Conservation (phyloP, 2,329 filamentous ascomycete species). For the Phaeophleospora eucalypticola region DNA sequence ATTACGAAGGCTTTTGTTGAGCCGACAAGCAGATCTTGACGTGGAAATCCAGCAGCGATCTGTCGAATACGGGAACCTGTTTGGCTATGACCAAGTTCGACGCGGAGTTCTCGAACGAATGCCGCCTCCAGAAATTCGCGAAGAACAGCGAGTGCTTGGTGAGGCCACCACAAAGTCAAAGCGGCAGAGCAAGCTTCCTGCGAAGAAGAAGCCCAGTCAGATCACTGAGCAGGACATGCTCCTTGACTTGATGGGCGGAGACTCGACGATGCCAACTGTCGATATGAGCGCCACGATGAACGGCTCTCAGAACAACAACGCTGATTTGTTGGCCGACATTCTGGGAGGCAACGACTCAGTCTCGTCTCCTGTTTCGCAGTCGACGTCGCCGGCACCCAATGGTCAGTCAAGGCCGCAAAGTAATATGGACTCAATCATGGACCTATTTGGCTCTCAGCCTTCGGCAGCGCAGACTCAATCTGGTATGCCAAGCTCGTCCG, state of each 20-base stretch:
- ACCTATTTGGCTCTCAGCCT: slow-evolving; percentile 62
- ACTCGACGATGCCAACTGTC: slow-evolving; percentile 48
- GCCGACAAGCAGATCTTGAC: slow-evolving; percentile 80
- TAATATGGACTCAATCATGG: slow-evolving; percentile 70
- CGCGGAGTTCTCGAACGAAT: slow-evolving; percentile 93
- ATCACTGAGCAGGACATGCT: slow-evolving; percentile 88
- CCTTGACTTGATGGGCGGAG: slow-evolving; percentile 83
- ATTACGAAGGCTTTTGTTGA: slow-evolving; percentile 70
- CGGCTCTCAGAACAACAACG: slow-evolving; percentile 63
- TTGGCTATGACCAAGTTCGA: slow-evolving; percentile 80
- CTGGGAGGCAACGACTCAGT: slow-evolving; percentile 64
- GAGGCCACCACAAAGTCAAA: slow-evolving; percentile 57
- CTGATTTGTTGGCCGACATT: slow-evolving; percentile 87
- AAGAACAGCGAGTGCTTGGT: slow-evolving; percentile 86
- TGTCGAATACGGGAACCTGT: slow-evolving; percentile 94
- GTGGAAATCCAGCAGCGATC: slow-evolving; percentile 95
- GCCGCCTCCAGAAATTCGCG: slow-evolving; percentile 94
- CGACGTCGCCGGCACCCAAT: slow-evolving; percentile 25
- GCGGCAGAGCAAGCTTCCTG: slow-evolving; percentile 52
- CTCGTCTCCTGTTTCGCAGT: slow-evolving; percentile 44
- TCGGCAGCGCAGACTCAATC: slow-evolving; percentile 30
- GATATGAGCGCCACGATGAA: slow-evolving; percentile 53
- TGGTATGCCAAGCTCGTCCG: slow-evolving; percentile 31
- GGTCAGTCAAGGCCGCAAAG: slow-evolving; percentile 24
- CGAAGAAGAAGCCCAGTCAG: slow-evolving; percentile 71